Base-by-base conservation (phyloP, 257 asterid species). In the Agastache rugosa region DNA sequence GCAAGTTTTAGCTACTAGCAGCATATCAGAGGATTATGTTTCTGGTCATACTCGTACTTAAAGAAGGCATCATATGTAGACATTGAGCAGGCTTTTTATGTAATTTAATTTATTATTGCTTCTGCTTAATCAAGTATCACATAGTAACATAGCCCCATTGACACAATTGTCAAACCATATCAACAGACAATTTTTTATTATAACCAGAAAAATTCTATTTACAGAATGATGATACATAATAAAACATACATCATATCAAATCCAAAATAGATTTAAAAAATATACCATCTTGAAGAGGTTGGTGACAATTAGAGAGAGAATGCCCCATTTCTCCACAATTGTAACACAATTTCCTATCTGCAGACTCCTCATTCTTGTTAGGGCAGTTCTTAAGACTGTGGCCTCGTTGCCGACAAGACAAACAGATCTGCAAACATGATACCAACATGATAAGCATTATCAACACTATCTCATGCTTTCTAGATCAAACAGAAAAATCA, bases 351-450 rank as follows among this genome's bases (percentile, higher is more conserved):
- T 89, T 92, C 79, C 64, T 81, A 62, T 86, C 90, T 12, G 73
- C 19, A 2, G 83, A 53, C 29, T 89, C 86, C 45, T 86, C 93
- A 1, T 54, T 74, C 73, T 81, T 89, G 75, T 87, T 82, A 16
- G 90, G 91, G 82, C 99, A 94, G 83, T 86, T 90, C 91, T 85
- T 90, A 29, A 94, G 89, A 76, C 96, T 90, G 83, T 94, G 99
- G 63, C 99, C 97, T 2, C 90, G 90, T 64, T 70, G 83, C 67
- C 97, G 94, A 82, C 98, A 93, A 39, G 72, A 77, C 79, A 93
- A 87, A 82, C 98, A 91, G 62, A 80, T 88, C 97, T 93, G 77
- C 91, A 88, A 65, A 82, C 75, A 68, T 25, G 45, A 67, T 7
- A n/a, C 63, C 48, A 66, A 66, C 44, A 64, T 71, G 42, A 75